Conservation (phyloP, 768 basidiomycete genomes). For the Roridomyces roridus region DNA sequence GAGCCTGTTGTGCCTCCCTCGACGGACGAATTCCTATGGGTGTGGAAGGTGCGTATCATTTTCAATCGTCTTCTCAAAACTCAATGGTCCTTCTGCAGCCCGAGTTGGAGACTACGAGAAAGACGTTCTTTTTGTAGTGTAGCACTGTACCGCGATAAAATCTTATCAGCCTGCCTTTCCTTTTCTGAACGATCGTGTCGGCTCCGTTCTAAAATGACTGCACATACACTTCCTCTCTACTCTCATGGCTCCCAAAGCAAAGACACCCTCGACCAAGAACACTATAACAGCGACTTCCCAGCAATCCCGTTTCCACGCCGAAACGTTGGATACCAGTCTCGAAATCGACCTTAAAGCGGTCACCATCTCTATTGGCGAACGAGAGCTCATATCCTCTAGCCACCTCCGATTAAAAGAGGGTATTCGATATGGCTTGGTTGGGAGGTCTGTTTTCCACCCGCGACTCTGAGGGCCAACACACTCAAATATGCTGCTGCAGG, state of each 20-base stretch:
- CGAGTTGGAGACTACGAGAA: conserved; percentile 89
- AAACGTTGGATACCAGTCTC: conserved; percentile 36
- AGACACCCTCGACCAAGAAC: conserved; percentile 3
- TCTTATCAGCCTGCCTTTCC: not conserved
- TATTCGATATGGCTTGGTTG: conserved; percentile 45
- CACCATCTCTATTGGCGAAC: conserved; percentile 46
- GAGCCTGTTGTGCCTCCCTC: conserved; percentile 60
- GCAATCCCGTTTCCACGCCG: conserved; percentile 42
- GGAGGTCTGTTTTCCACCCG: conserved; percentile 27
- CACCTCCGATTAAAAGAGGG: conserved; percentile 47
- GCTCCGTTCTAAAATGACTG: not conserved
- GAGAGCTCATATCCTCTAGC: conserved; percentile 45
- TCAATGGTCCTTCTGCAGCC: conserved; percentile 56
- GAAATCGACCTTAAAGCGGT: conserved; percentile 50
- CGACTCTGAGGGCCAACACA: not conserved
- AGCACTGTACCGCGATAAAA: too few relatives aligned
- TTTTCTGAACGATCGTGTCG: too few relatives aligned
- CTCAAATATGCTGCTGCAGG: conserved; percentile 17
- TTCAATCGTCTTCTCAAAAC: not conserved
- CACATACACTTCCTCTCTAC: not conserved
- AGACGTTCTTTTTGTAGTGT: conserved; percentile 89
- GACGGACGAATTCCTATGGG: conserved; percentile 84
- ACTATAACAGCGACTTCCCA: conserved; percentile 37
- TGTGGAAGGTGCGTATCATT: conserved; percentile 77
- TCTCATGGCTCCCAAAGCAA: conserved; percentile 23